A percentile compares a stretch with the other conserved stretches of the same genome.
phyloP scores from a whole-genome alignment of 768 basidiomycete species.

The Termitomyces sp. region DNA sequence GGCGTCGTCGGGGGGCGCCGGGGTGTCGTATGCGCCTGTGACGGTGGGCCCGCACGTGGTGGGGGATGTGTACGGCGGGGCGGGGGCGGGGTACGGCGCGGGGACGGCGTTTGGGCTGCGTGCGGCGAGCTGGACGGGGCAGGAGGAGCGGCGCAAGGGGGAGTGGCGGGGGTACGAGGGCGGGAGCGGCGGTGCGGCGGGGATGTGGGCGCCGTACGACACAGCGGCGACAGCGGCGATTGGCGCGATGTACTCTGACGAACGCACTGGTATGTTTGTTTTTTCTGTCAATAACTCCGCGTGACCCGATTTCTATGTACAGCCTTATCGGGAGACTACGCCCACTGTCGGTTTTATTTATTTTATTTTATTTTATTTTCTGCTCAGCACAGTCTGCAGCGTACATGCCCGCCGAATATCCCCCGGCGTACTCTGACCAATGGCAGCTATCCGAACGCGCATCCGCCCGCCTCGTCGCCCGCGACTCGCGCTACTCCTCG shows the following conservation, averaged over 20 bases:
- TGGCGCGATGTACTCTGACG: conserved; percentile 49
- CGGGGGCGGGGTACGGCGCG: conserved; percentile 16
- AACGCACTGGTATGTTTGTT: conserved; percentile 48
- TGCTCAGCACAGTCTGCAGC: neutral
- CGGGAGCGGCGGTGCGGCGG: conserved; percentile 21
- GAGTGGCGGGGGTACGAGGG: neutral
- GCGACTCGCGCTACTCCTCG: conserved; percentile 20
- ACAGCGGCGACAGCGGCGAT: too few relatives aligned
- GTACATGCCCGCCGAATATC: conserved; percentile 12
- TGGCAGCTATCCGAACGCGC: conserved; percentile 52
- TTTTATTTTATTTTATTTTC: neutral
- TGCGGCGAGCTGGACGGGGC: conserved; percentile 47
- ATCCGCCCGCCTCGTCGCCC: conserved; percentile 55
- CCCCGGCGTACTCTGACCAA: conserved; percentile 11
- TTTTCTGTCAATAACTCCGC: neutral
- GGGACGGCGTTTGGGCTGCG: conserved; percentile 47
- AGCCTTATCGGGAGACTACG: conserved; percentile 41
- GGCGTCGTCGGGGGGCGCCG: conserved; percentile 17
- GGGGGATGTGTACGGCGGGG: conserved; percentile 11
- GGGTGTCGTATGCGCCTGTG: neutral
- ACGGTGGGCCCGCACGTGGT: neutral
- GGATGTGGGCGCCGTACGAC: conserved; percentile 15
- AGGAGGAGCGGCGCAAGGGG: conserved; percentile 21
- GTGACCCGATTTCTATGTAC: conserved; percentile 1
- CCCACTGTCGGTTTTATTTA: conserved; percentile 28